phyloP scores from a whole-genome alignment of 257 asterid species.

The Nicotiana paniculata region DNA sequence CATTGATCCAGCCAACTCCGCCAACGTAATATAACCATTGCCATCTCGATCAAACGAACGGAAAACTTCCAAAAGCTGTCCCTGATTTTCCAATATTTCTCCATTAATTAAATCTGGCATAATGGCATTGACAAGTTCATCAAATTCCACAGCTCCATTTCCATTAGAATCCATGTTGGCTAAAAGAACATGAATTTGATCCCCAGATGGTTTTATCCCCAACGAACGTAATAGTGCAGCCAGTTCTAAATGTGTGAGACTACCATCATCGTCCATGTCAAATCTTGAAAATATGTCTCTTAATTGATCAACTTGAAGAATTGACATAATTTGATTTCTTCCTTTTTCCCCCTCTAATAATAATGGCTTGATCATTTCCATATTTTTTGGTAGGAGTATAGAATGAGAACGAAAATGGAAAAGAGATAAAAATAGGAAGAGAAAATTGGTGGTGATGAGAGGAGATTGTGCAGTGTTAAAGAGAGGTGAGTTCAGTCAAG shows the following conservation, averaged over 20 bases:
- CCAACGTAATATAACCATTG: conserved; percentile 75
- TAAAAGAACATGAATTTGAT: conserved; percentile 59
- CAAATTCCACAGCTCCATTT: conserved; percentile 81
- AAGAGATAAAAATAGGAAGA: background rate
- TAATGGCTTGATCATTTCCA: background rate
- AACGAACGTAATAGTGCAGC: conserved; percentile 83
- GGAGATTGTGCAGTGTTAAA: background rate
- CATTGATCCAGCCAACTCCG: conserved; percentile 85
- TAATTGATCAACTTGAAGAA: conserved; percentile 48
- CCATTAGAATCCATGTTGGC: conserved; percentile 73
- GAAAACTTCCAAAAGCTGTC: conserved; percentile 66
- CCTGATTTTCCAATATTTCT: conserved; percentile 53
- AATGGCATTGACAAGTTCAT: conserved; percentile 58
- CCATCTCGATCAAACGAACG: conserved; percentile 87
- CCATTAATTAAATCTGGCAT: conserved; percentile 54
- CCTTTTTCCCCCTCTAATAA: background rate
- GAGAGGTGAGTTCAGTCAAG: background rate
- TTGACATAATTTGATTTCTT: conserved; percentile 9
- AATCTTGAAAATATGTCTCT: conserved; percentile 65
- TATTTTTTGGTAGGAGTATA: background rate
- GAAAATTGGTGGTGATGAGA: background rate
- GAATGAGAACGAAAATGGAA: background rate
- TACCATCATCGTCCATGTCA: conserved; percentile 95
- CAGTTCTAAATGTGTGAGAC: conserved; percentile 78
- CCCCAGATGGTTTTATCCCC: conserved; percentile 72